These are phyloP conservation scores for Malus hybrid DNA, from an alignment of 331 rosid genomes.

Conservation along the genomic window DNA sequence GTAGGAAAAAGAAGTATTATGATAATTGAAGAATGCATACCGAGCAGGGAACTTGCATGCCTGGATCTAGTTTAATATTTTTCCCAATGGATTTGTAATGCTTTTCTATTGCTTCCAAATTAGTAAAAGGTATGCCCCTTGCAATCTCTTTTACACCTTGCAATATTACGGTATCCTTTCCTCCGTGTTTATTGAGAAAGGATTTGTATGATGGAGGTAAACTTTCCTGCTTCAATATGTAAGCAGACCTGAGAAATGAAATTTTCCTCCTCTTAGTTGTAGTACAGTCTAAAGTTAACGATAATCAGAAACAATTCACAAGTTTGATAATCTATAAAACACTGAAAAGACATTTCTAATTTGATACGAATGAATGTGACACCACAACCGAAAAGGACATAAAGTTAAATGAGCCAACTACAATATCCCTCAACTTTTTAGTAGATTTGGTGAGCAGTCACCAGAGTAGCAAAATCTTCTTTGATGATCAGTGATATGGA, in stretches of 20 bases:
- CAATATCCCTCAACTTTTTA: background rate
- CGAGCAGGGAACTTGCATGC: constrained; percentile 85
- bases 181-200: constrained; percentile 92
- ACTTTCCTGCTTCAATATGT: constrained; percentile 91
- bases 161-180: constrained; percentile 64
- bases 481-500: background rate
- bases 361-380: background rate
- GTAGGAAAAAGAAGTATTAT: background rate
- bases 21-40: constrained; percentile 37
- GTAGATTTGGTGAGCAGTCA: background rate
- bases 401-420: background rate
- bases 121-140: constrained; percentile 56
- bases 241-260: constrained; percentile 75
- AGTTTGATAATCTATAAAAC: background rate
- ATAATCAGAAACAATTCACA: background rate
- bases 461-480: background rate
- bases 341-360: background rate
- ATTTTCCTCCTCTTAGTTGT: background rate
- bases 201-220: constrained; percentile 87
- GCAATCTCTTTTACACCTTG: constrained; percentile 79
- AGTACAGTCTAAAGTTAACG: background rate
- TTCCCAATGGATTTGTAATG: constrained; percentile 54
- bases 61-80: constrained; percentile 57
- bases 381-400: background rate
- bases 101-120: constrained; percentile 55